Base-by-base conservation (phyloP, 2,329 filamentous ascomycete genomes). In the Periconia macrospinosa region DNA sequence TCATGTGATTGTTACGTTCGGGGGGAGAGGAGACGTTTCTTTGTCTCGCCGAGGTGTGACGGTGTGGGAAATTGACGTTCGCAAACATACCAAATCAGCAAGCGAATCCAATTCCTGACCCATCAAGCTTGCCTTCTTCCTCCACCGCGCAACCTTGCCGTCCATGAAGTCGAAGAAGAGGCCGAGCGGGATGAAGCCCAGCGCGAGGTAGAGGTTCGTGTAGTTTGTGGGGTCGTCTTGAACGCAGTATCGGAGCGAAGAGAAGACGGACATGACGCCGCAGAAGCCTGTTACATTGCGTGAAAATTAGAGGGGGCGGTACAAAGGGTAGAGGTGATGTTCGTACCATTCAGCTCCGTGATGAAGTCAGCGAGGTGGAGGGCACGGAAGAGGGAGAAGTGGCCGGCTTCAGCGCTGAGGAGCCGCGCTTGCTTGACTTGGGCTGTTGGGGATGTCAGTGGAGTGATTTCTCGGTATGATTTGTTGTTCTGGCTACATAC, bases 131-230 rank as follows among this genome's bases (percentile, higher is more conserved):
- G 91, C 94, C 87, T 97, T 99, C 78, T 91, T 89, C 73, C 94
- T 86, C 94, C 94, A 97, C 61, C 94, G 83, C 59, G 94, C 94
- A 52, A 99, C 92, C 72, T 92, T 94, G 70, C 94, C 94, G 75
- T 99, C 94, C 83, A 97, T 91, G 71, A 96, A 95, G 76, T 99
- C 94, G 75, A 97, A 97, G 80, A 97, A 97, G 13, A 97, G 81
- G 1, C 68, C 68, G 3, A 97, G 90, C 0, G 93, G 93, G 75
- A 97, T 89, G 75, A 97, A 91, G 5, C 80, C 85, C 46, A 99
- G 85, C 1, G 94, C 92, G 33, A 87, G 78, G 84, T 90, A 97
- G 50, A 97, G 79, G 65, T 91, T 88, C 49, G 79, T 80, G 63
- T 85, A 80, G 50, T 88, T 79, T 54, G 81, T 71, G 9, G 88